Conservation (phyloP, 2,329 filamentous ascomycete species). For the Sphaerostilbella broomeana region DNA sequence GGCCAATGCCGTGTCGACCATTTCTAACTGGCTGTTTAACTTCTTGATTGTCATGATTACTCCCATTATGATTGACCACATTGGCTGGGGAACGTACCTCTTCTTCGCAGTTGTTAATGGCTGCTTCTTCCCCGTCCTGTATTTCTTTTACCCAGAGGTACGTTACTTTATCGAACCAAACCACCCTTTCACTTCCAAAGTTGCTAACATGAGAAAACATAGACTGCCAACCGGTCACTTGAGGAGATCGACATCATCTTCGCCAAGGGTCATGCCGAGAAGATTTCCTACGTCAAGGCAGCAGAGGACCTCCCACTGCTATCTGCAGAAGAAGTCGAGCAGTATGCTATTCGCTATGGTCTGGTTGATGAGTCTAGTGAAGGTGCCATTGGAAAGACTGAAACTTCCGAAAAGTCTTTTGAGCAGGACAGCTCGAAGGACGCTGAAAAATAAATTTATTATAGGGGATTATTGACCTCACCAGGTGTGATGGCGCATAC, state of each 20-base stretch:
- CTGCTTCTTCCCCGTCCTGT: slow-evolving; percentile 20
- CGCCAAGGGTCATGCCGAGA: slow-evolving; percentile 52
- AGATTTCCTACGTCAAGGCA: slow-evolving; percentile 53
- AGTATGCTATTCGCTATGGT: slow-evolving; percentile 28
- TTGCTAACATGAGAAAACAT: slow-evolving; percentile 2
- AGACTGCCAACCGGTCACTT: slow-evolving; percentile 29
- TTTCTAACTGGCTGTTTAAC: slow-evolving; percentile 50
- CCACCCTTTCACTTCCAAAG: neutral
- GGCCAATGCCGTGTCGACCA: slow-evolving; percentile 50
- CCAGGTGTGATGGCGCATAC: no score
- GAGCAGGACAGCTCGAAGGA: neutral
- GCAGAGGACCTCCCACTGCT: slow-evolving; percentile 51
- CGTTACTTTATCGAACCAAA: neutral
- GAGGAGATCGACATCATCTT: slow-evolving; percentile 56
- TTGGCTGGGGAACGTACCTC: slow-evolving; percentile 44
- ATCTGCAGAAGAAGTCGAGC: slow-evolving; percentile 44
- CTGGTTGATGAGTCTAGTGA: slow-evolving; percentile 2
- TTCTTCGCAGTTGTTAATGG: slow-evolving; percentile 43
- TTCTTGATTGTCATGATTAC: slow-evolving; percentile 45
- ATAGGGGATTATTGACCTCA: no score
- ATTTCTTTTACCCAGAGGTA: slow-evolving; percentile 48
- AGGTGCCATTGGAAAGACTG: slow-evolving; percentile 1
- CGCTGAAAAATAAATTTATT: neutral
- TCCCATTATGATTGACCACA: slow-evolving; percentile 50
- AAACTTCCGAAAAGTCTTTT: neutral